Conservation (phyloP, 108 stramenopile species). For the Nitzschia putrida region DNA sequence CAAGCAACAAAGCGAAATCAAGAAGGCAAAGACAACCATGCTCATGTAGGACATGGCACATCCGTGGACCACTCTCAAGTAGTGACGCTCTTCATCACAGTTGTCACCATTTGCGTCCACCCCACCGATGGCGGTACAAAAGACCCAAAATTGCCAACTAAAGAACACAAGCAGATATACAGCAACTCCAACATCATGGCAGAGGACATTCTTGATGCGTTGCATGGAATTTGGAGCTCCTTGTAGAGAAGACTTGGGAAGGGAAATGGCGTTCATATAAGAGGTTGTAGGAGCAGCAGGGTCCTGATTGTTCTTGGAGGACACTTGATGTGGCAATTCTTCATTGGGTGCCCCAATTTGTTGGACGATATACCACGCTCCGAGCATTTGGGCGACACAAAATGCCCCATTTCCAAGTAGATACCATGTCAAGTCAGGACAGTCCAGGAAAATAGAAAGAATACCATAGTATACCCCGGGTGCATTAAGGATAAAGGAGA, state of each 20-base stretch:
- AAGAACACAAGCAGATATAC: conserved; percentile 64
- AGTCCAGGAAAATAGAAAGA: conserved; percentile 19
- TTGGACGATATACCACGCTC: conserved; percentile 53
- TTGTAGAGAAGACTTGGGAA: conserved; percentile 15
- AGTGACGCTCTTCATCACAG: conserved; percentile 24
- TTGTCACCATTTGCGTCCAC: conserved; percentile 27
- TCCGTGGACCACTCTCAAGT: conserved; percentile 26
- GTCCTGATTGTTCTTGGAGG: conserved; percentile 1
- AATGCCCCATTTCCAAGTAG: conserved; percentile 50
- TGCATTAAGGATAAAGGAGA: conserved; percentile 55
- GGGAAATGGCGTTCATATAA: conserved; percentile 16
- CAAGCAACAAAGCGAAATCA: conserved; percentile 64
- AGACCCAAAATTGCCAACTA: conserved; percentile 50
- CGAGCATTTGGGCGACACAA: conserved; percentile 53
- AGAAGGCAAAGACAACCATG: conserved; percentile 59
- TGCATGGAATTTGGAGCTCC: conserved; percentile 34
- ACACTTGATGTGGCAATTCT: neutral
- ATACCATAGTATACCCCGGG: conserved; percentile 46
- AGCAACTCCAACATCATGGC: conserved; percentile 68
- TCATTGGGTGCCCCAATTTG: conserved; percentile 30
- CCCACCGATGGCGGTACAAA: conserved; percentile 54
- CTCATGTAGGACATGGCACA: conserved; percentile 56
- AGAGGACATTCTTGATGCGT: conserved; percentile 65
- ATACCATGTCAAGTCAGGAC: conserved; percentile 38
- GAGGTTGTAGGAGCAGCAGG: neutral